Conservation (phyloP, 1,284 basidiomycete genomes). For the Microbotryum scabiosae region DNA sequence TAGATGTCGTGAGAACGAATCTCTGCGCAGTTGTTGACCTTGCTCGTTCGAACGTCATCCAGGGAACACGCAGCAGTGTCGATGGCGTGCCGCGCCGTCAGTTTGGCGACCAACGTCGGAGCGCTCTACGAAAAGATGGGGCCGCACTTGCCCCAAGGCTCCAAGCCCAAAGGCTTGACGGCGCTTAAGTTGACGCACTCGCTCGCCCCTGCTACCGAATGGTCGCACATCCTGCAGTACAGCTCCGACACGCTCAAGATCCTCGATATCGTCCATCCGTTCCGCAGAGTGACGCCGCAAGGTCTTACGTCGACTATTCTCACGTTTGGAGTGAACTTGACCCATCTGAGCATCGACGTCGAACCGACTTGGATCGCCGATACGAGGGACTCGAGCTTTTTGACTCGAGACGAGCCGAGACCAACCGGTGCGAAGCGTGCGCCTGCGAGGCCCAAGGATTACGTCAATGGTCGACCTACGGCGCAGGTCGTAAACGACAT, state of each 20-base stretch:
- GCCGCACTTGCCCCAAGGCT: not conserved
- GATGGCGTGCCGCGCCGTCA: too few relatives aligned
- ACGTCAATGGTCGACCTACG: conserved; percentile 4
- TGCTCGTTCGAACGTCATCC: not conserved
- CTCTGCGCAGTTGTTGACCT: too few relatives aligned
- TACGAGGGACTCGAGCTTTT: not conserved
- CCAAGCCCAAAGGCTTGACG: conserved; percentile 11
- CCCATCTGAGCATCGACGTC: conserved; percentile 9
- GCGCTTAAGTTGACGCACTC: conserved; percentile 5
- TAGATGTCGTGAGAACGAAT: not conserved
- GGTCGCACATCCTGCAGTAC: conserved; percentile 9
- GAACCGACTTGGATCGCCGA: conserved; percentile 4
- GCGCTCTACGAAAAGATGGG: not conserved
- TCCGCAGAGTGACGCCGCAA: conserved; percentile 2
- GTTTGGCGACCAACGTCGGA: not conserved
- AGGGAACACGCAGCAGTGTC: not conserved
- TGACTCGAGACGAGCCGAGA: not conserved
- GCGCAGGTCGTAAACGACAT: not conserved
- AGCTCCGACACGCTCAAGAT: conserved; percentile 7
- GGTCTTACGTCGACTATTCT: conserved; percentile 10
- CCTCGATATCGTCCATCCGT: conserved; percentile 1
- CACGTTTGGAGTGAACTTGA: conserved; percentile 15
- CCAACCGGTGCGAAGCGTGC: not conserved
- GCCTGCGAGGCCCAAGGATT: conserved; percentile 12
- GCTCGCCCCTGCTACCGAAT: not conserved